A percentile compares a stretch with the other conserved stretches of the same genome.
phyloP scores from a whole-genome alignment of 805 yeast genomes.

The Kluyveromyces aestuarii region DNA sequence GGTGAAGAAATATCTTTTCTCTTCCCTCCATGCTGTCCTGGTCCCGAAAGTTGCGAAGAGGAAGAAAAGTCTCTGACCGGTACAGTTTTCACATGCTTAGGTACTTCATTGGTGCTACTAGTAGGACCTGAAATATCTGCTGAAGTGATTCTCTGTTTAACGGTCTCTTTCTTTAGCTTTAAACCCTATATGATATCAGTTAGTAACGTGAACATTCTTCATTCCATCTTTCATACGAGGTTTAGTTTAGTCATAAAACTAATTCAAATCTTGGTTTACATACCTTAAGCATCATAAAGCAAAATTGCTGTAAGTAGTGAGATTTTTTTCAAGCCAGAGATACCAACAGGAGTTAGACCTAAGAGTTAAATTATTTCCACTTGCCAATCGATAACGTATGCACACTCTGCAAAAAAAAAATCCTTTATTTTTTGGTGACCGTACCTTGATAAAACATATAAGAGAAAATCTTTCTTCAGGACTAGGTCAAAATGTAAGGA shows the following conservation, averaged over 20 bases:
- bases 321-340: too few species aligned
- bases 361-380: too few species aligned
- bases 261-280: not conserved
- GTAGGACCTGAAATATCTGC: slow-evolving; percentile 31
- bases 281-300: not conserved
- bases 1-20: slow-evolving; percentile 34
- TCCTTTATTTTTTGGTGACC: not conserved
- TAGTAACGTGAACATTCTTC: not conserved
- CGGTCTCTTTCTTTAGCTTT: slow-evolving; percentile 22
- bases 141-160: slow-evolving; percentile 25
- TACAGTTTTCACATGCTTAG: slow-evolving; percentile 20
- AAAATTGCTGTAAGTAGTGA: too few species aligned
- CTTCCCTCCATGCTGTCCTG: slow-evolving; percentile 1
- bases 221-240: too few species aligned
- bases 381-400: not conserved
- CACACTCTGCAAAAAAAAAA: too few species aligned
- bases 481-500: not conserved
- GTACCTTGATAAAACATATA: not conserved
- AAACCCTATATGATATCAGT: slow-evolving; percentile 15
- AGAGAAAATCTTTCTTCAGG: not conserved
- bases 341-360: not conserved
- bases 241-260: not conserved
- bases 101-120: slow-evolving; percentile 11
- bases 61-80: slow-evolving; percentile 17
- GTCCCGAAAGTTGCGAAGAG: slow-evolving; percentile 9